Evolutionary conservation across 169 alveolate species (phyloP), one percentile per base, ranked within the genome.

Genomic region (Cryptosporidium canis): DNA sequence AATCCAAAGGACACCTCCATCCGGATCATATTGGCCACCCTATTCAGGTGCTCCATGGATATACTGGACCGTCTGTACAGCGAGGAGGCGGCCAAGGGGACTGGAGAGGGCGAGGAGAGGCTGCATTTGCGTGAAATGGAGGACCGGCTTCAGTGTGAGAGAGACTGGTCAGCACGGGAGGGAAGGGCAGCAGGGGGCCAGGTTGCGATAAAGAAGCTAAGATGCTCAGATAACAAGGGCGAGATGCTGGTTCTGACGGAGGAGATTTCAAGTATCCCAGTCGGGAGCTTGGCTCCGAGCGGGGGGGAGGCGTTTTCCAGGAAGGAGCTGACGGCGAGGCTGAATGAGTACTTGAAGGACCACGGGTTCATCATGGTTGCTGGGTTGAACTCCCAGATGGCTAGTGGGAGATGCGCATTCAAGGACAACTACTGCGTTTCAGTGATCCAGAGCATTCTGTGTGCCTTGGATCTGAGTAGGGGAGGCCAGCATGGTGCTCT

Each of bases 1-100:
- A 48, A 70, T 70, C 84, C 84, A 29, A 55, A 70, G 31, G 64
- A 70, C n/a, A 55, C 45, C n/a, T 70, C 84, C 4, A 29, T 70
- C 35, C 29, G 67, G 39, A 48, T 70, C 16, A 24, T 70, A 33
- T 35, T 70, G 35, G 8, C 64, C 3, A 51, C 31, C 33, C 11
- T 70, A n/a, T 70, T 70, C 35, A 48, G 33, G 16, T 70, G 64
- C n/a, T 70, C 84, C 11, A 29, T 29, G 21, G 84, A 70, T 70
- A 16, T 45, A 16, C 27, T 70, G 61, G 61, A 29, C 12, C 67
- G 53, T 29, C 53, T 55, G n/a, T 70, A 33, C 3, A 48, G 31
- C 8, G 84, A 70, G 8, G 29, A 70, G 16, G 53, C n/a, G 27
- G 33, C 33, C 24, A 33, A 51, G 33, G 7, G 7, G 9, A 18